phyloP scores from a whole-genome alignment of 371 early-diverging fungal species.

The Mucor lusitanicus region DNA sequence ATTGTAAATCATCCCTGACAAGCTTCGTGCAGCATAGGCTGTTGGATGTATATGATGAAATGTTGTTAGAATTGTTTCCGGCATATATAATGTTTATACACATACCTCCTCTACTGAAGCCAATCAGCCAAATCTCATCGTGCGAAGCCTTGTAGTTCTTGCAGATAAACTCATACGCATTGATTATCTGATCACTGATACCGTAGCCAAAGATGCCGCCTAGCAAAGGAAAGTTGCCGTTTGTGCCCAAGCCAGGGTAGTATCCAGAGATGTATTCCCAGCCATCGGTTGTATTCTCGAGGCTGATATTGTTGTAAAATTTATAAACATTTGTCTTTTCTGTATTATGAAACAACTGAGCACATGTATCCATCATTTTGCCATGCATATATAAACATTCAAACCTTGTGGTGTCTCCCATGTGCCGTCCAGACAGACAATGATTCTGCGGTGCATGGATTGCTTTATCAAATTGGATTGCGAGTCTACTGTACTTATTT shows the following conservation, averaged over 20 bases:
- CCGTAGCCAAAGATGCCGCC: slow-evolving; percentile 41
- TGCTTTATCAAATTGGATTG: not conserved
- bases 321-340: slow-evolving; percentile 37
- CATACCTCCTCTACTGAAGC: slow-evolving; percentile 44
- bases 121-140: slow-evolving; percentile 41
- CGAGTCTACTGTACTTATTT: not conserved
- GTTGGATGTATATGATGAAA: not conserved
- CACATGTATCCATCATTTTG: not conserved
- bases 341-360: slow-evolving; percentile 4
- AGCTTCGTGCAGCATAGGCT: slow-evolving; percentile 44
- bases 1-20: slow-evolving; percentile 43
- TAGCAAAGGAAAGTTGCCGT: slow-evolving; percentile 13
- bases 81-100: not conserved
- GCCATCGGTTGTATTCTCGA: not conserved
- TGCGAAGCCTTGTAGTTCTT: slow-evolving; percentile 21
- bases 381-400: not conserved
- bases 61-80: not conserved
- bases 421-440: slow-evolving; percentile 44
- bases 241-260: slow-evolving; percentile 33
- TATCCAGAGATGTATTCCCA: slow-evolving; percentile 32
- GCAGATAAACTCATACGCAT: slow-evolving; percentile 34
- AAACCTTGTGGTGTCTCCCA: slow-evolving; percentile 44
- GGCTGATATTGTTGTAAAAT: slow-evolving; percentile 15
- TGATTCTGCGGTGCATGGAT: slow-evolving; percentile 22
- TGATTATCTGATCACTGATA: slow-evolving; percentile 33